These are phyloP conservation scores for Metschnikowia proteae DNA, from an alignment of 805 yeast genomes.

Conservation along the genomic window DNA sequence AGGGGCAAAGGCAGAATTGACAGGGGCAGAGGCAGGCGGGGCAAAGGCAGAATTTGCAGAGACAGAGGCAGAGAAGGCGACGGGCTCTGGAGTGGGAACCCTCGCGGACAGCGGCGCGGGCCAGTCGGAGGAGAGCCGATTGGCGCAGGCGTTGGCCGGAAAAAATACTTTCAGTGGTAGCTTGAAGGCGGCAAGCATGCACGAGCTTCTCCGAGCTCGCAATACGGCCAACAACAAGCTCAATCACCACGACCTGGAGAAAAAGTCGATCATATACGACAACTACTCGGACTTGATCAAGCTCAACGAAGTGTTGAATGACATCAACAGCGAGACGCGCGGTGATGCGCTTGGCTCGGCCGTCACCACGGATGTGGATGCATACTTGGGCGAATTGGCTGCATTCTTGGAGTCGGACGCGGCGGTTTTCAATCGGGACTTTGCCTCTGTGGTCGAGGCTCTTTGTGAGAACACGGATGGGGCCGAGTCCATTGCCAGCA, in stretches of 20 bases:
- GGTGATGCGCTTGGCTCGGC: conserved; percentile 4
- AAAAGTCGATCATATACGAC: conserved; percentile 69
- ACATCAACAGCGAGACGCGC: conserved; percentile 7
- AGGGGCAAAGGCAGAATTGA: neutral
- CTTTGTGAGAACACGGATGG: conserved; percentile 6
- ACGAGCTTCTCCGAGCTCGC: conserved; percentile 13
- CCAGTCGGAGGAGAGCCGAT: neutral
- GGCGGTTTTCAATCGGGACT: conserved; percentile 17
- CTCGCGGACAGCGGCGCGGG: neutral
- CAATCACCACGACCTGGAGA: conserved; percentile 54
- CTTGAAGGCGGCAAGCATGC: conserved; percentile 9
- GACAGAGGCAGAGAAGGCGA: too few species aligned
- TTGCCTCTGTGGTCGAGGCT: conserved; percentile 10
- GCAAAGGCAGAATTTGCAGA: neutral
- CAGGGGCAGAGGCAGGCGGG: too few species aligned
- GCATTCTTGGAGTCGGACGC: conserved; percentile 10
- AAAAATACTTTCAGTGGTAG: neutral
- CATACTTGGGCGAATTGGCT: conserved; percentile 8
- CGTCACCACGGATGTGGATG: conserved; percentile 10
- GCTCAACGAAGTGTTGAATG: conserved; percentile 51
- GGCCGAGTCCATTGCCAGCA: conserved; percentile 14
- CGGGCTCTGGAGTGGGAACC: too few species aligned
- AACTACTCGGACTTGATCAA: conserved; percentile 72
- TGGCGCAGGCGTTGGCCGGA: neutral
- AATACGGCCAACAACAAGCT: conserved; percentile 35